Evolutionary conservation across 306 rosid genomes (phyloP).

Genomic region (Hippophae rhamnoides): DNA sequence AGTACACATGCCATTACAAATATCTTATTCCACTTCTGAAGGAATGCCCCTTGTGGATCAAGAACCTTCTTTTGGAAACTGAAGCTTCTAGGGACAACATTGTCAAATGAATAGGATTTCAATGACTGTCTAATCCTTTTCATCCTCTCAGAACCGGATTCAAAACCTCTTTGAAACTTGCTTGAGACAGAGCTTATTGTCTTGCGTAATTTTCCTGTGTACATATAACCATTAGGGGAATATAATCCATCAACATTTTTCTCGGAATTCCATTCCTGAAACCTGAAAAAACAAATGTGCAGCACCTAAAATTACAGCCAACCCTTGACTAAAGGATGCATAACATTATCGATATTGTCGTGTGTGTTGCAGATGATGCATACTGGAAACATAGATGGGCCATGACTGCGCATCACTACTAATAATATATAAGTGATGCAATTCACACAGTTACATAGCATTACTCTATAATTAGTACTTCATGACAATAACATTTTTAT

Average conservation of each 20-base stretch:
- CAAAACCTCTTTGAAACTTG: slow-evolving; percentile 57
- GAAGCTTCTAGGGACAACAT: too few species aligned
- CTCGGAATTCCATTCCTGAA: slow-evolving; percentile 74
- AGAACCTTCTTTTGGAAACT: background rate
- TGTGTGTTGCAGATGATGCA: too few species aligned
- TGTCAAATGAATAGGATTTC: too few species aligned
- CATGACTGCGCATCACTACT: too few species aligned
- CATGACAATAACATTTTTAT: too few species aligned
- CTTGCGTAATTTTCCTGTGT: slow-evolving; percentile 36
- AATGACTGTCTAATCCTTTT: too few species aligned
- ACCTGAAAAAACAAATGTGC: slow-evolving; percentile 34
- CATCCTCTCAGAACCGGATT: slow-evolving; percentile 42
- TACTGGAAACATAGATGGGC: too few species aligned
- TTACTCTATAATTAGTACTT: too few species aligned
- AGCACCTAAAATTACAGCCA: background rate
- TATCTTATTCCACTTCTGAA: background rate
- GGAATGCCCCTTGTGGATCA: background rate
- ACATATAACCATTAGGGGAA: slow-evolving; percentile 34
- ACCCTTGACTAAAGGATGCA: background rate
- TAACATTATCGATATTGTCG: background rate
- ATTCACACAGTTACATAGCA: too few species aligned
- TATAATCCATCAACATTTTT: slow-evolving; percentile 43
- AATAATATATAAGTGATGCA: too few species aligned
- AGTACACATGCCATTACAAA: slow-evolving; percentile 12
- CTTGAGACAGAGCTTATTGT: slow-evolving; percentile 39